phyloP scores from a whole-genome alignment of 2,329 filamentous ascomycete species.

The Penicillium brasilianum region DNA sequence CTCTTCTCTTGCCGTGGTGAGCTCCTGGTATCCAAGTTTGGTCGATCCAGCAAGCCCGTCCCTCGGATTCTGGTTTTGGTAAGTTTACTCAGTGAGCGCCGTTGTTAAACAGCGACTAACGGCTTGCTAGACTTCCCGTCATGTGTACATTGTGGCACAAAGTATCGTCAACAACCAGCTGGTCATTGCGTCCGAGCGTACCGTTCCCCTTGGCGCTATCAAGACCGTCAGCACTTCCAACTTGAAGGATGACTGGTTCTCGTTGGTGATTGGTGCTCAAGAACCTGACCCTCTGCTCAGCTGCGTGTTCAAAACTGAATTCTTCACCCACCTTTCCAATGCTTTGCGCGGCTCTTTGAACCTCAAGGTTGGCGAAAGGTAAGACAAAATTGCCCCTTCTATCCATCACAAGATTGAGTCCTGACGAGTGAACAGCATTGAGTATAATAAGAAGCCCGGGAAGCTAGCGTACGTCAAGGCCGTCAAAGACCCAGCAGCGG shows the following conservation, averaged over 20 bases:
- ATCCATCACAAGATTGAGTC: neutral
- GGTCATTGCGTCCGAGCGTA: constrained; percentile 79
- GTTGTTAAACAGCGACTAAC: constrained; percentile 25
- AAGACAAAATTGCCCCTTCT: constrained; percentile 31
- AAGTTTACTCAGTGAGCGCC: constrained; percentile 27
- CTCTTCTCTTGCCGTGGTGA: constrained; percentile 93
- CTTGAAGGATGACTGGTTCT: constrained; percentile 94
- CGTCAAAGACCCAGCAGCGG: constrained; percentile 79
- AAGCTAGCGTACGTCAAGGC: constrained; percentile 90
- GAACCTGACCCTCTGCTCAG: constrained; percentile 92
- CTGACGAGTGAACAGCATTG: constrained; percentile 59
- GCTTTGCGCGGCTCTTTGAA: constrained; percentile 80
- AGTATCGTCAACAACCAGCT: constrained; percentile 79
- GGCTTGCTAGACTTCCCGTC: constrained; percentile 67
- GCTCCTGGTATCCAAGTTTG: constrained; percentile 90
- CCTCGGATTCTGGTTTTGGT: constrained; percentile 79
- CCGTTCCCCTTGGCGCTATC: constrained; percentile 82
- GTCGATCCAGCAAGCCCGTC: constrained; percentile 90
- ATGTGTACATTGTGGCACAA: constrained; percentile 89
- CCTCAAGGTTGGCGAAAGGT: constrained; percentile 77
- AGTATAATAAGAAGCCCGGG: constrained; percentile 97
- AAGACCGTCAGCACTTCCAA: constrained; percentile 84
- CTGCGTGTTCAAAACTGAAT: constrained; percentile 94
- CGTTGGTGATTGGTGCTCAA: constrained; percentile 82
- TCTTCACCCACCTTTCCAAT: constrained; percentile 88